Percentiles rank a stretch among this genome's conserved stretches.
Conservation (phyloP, 2,329 filamentous ascomycete genomes). For the Fusarium nematophilum region DNA sequence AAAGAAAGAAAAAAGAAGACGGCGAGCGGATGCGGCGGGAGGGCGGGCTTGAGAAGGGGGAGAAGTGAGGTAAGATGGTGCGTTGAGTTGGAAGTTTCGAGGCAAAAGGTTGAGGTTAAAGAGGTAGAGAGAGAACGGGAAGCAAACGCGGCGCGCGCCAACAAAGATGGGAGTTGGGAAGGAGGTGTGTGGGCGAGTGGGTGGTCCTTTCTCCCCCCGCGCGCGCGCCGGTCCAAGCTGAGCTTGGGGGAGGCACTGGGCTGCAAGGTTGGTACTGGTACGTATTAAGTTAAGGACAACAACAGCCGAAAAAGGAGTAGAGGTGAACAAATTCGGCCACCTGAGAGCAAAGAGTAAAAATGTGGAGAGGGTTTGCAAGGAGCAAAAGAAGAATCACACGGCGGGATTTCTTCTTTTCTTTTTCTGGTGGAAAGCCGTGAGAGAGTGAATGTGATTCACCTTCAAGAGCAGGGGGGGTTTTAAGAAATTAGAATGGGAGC, state of each 20-base stretch:
- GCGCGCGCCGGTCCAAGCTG: constrained; percentile 35
- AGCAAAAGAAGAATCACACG: not conserved
- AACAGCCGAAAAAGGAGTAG: constrained; percentile 34
- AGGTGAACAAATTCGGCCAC: constrained; percentile 20
- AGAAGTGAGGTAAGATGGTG: constrained; percentile 3
- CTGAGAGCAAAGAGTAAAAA: constrained; percentile 9
- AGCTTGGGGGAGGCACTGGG: constrained; percentile 4
- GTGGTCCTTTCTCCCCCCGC: constrained; percentile 30
- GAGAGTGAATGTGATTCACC: constrained; percentile 15
- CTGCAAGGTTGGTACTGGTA: too few relatives aligned
- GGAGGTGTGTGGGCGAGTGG: constrained; percentile 36
- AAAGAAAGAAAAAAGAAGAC: not conserved
- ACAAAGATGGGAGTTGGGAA: constrained; percentile 27
- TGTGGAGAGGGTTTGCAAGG: constrained; percentile 8
- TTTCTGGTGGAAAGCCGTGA: not conserved
- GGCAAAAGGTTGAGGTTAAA: constrained; percentile 4
- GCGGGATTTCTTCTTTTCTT: not conserved
- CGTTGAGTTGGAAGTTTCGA: constrained; percentile 10
- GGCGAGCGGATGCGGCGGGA: not conserved
- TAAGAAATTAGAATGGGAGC: constrained; percentile 2
- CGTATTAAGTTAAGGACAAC: constrained; percentile 27
- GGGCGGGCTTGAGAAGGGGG: too few relatives aligned
- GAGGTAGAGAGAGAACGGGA: constrained; percentile 24
- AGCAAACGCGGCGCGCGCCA: constrained; percentile 35
- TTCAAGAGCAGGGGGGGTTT: constrained; percentile 11